A percentile compares a stretch with the other conserved stretches of the same genome.
Conservation (phyloP, 345 rosid species). For the Chamaenerion angustifolium region DNA sequence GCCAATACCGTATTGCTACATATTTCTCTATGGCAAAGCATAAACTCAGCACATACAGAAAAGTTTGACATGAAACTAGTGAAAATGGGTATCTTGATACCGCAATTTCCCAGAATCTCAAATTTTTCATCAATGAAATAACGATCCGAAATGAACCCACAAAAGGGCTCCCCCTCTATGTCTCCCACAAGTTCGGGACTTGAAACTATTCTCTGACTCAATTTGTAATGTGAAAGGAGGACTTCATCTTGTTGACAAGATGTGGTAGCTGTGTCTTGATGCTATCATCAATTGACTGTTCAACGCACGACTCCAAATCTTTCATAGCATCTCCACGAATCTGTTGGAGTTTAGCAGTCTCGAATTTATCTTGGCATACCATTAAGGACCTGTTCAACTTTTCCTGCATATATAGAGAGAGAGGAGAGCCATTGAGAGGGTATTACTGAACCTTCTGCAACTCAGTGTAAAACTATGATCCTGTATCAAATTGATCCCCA, state of each 20-base stretch:
- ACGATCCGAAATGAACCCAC: too few species aligned
- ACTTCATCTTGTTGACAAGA: conserved; percentile 51
- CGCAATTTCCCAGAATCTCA: too few species aligned
- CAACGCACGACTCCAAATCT: conserved; percentile 63
- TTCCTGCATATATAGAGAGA: conserved; percentile 35
- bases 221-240: conserved; percentile 25
- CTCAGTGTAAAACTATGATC: not conserved
- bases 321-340: conserved; percentile 31
- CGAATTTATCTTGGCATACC: conserved; percentile 90
- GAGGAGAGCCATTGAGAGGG: not conserved
- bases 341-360: conserved; percentile 56
- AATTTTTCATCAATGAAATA: too few species aligned
- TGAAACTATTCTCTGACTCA: conserved; percentile 6
- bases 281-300: conserved; percentile 53
- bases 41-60: too few species aligned
- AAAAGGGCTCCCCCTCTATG: too few species aligned
- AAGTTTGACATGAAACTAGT: too few species aligned
- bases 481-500: not conserved
- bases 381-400: conserved; percentile 60
- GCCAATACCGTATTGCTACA: too few species aligned
- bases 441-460: not conserved
- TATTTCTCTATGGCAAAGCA: too few species aligned
- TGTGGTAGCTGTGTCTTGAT: conserved; percentile 49
- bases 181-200: too few species aligned
- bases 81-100: too few species aligned